Conservation (phyloP, 2,329 filamentous ascomycete genomes). For the Aciculosporium take region DNA sequence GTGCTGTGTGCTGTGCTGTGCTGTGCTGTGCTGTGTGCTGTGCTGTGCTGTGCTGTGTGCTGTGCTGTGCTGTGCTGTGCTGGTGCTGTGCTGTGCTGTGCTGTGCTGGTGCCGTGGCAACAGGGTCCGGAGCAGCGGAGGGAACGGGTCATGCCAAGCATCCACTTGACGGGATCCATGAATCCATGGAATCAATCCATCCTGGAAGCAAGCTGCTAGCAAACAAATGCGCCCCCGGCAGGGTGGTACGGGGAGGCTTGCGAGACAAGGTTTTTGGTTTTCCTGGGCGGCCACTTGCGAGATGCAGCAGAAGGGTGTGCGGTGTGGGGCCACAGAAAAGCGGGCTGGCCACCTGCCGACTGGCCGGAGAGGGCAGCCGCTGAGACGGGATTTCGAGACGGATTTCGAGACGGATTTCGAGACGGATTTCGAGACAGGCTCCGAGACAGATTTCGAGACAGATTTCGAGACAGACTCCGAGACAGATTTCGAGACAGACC, state of each 20-base stretch:
- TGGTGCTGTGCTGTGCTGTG: neutral
- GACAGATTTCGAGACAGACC: too few relatives aligned
- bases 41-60: neutral
- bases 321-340: neutral
- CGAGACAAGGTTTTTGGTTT: neutral
- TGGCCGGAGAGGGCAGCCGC: neutral
- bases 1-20: too few relatives aligned
- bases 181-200: too few relatives aligned
- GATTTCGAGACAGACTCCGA: too few relatives aligned
- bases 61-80: neutral
- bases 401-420: neutral
- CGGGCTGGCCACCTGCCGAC: constrained; percentile 3
- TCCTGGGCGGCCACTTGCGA: too few relatives aligned
- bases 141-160: constrained; percentile 3
- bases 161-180: neutral
- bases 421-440: too few relatives aligned
- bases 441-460: neutral
- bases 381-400: neutral
- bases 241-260: too few relatives aligned
- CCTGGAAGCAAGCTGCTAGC: neutral
- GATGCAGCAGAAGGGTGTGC: too few relatives aligned
- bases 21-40: too few relatives aligned
- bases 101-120: too few relatives aligned
- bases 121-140: neutral
- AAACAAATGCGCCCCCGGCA: neutral